A percentile compares a stretch with the other conserved stretches of the same genome.
Conservation (phyloP, 1,284 basidiomycete genomes). For the Coniferiporia sulphurascens region DNA sequence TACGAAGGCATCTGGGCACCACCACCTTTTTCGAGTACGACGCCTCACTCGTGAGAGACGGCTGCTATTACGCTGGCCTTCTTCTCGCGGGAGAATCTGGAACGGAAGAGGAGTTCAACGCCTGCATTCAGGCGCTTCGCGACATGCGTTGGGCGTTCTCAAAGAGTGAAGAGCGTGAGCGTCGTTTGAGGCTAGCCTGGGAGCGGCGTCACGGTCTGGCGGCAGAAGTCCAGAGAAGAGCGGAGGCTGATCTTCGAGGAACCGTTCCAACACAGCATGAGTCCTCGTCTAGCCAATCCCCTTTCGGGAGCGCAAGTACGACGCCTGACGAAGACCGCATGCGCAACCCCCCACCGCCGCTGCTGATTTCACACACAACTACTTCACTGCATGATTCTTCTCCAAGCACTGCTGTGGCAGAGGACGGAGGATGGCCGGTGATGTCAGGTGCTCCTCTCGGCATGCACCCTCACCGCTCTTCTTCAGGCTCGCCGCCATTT, state of each 20-base stretch:
- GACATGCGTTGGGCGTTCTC: constrained; percentile 81
- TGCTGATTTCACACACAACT: constrained; percentile 18
- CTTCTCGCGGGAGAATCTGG: constrained; percentile 42
- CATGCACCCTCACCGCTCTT: constrained; percentile 12
- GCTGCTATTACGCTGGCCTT: constrained; percentile 34
- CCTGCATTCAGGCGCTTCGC: constrained; percentile 66
- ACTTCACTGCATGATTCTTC: constrained; percentile 23
- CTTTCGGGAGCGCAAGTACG: constrained; percentile 18
- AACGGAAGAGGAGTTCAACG: constrained; percentile 61
- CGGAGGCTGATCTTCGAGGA: constrained; percentile 12
- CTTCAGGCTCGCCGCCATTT: constrained; percentile 16
- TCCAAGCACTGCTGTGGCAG: constrained; percentile 31
- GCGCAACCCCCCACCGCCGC: constrained; percentile 30
- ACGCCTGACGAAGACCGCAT: constrained; percentile 24
- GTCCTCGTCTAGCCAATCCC: constrained; percentile 19
- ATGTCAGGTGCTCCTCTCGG: constrained; percentile 10
- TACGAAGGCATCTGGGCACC: constrained; percentile 52
- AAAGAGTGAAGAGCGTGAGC: constrained; percentile 65
- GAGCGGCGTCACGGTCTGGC: constrained; percentile 34
- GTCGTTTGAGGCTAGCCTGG: constrained; percentile 60
- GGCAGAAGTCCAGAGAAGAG: constrained; percentile 9
- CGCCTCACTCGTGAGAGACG: constrained; percentile 40
- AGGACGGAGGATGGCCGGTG: constrained; percentile 31
- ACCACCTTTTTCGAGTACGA: constrained; percentile 68
- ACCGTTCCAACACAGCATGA: constrained; percentile 11